A percentile compares a stretch with the other conserved stretches of the same genome.
phyloP scores from a whole-genome alignment of 2,329 filamentous ascomycete genomes.

The Annulohypoxylon truncatum region DNA sequence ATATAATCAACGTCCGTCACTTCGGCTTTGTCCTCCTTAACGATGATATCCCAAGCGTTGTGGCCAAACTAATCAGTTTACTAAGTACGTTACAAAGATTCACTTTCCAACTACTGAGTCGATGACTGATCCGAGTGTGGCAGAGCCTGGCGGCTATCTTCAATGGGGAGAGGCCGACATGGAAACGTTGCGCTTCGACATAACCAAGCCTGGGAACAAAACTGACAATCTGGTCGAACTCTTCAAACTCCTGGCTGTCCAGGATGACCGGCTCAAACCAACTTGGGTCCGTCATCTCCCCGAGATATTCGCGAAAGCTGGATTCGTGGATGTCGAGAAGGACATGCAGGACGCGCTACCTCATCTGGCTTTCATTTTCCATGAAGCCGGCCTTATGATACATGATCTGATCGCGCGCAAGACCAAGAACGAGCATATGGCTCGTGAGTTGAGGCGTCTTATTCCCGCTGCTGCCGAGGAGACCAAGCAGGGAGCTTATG shows the following conservation, averaged over 20 bases:
- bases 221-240: constrained; percentile 12
- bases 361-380: background rate
- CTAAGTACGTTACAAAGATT: no score
- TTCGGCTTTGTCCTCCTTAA: no score
- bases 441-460: constrained; percentile 27
- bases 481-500: constrained; percentile 31
- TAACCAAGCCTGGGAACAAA: constrained; percentile 9
- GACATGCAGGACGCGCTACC: constrained; percentile 22
- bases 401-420: constrained; percentile 43
- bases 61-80: no score
- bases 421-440: constrained; percentile 38
- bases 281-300: constrained; percentile 17
- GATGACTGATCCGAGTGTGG: background rate
- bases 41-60: no score
- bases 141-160: constrained; percentile 40
- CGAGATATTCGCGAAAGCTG: constrained; percentile 15
- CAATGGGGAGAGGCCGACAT: constrained; percentile 40
- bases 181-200: constrained; percentile 24
- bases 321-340: constrained; percentile 31
- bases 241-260: no score
- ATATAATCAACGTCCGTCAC: no score
- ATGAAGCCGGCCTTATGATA: constrained; percentile 37
- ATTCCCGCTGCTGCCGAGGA: constrained; percentile 34
- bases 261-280: no score
- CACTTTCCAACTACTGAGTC: background rate